Conservation (phyloP, 2,329 filamentous ascomycete genomes). For the Xylariaceae sp. region DNA sequence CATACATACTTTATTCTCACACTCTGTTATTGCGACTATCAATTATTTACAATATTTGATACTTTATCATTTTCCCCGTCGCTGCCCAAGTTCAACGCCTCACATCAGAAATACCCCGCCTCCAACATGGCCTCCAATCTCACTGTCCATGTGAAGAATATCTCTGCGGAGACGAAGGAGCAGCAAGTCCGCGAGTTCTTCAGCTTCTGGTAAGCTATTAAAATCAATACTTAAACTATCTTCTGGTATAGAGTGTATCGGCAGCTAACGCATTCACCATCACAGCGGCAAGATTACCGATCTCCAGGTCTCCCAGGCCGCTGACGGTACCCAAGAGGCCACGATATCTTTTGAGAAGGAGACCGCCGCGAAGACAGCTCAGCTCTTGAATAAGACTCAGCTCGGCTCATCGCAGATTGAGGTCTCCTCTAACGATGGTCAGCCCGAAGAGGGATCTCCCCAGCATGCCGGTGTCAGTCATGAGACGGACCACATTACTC, state of each 20-base stretch:
- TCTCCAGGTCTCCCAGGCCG: constrained; percentile 64
- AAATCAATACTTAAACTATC: no score
- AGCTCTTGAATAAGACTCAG: constrained; percentile 94
- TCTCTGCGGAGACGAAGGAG: constrained; percentile 74
- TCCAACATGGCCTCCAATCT: constrained; percentile 49
- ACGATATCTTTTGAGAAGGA: constrained; percentile 97
- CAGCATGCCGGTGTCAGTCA: constrained; percentile 51
- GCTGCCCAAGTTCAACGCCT: neutral
- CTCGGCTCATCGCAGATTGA: constrained; percentile 81
- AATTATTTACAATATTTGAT: neutral
- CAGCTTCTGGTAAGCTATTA: constrained; percentile 84
- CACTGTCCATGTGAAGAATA: constrained; percentile 86
- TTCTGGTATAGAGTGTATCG: no score
- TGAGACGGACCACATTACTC: constrained; percentile 66
- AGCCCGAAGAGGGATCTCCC: constrained; percentile 55
- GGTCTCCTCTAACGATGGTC: constrained; percentile 61
- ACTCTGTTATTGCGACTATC: neutral
- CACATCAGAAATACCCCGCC: neutral
- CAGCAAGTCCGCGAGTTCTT: constrained; percentile 96
- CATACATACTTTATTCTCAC: neutral
- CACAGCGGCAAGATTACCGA: constrained; percentile 81
- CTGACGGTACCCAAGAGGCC: constrained; percentile 69
- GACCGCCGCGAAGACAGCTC: constrained; percentile 92
- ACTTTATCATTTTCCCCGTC: neutral
- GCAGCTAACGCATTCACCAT: no score